A percentile compares a stretch with the other conserved stretches of the same genome.
Evolutionary conservation across 2,329 filamentous ascomycete species (phyloP).

Genomic region (Bipolaris victoriae): DNA sequence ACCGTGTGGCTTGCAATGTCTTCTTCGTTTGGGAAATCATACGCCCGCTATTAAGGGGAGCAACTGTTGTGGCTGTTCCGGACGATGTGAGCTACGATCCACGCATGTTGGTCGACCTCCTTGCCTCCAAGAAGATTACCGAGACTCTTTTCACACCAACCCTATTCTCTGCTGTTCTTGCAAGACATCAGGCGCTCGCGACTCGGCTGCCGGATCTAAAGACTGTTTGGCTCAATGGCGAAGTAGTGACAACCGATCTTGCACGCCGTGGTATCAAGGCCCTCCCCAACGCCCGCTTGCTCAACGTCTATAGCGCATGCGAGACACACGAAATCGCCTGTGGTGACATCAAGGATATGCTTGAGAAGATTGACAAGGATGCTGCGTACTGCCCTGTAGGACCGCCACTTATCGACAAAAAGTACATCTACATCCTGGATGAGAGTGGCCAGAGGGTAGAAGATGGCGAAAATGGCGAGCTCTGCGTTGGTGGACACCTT

Average conservation of each 20-base stretch:
- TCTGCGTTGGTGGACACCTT: slow-evolving; percentile 76
- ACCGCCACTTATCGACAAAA: slow-evolving; percentile 66
- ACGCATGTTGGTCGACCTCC: slow-evolving; percentile 72
- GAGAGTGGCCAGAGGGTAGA: slow-evolving; percentile 69
- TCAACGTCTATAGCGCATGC: slow-evolving; percentile 83
- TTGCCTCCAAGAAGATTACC: slow-evolving; percentile 70
- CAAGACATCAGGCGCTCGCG: slow-evolving; percentile 70
- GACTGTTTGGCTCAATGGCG: slow-evolving; percentile 80
- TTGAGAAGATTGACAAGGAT: slow-evolving; percentile 62
- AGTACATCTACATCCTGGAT: slow-evolving; percentile 74
- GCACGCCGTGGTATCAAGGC: slow-evolving; percentile 70
- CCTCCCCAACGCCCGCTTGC: slow-evolving; percentile 70
- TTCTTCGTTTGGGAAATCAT: slow-evolving; percentile 89
- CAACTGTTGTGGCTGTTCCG: slow-evolving; percentile 75
- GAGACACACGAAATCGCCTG: slow-evolving; percentile 83
- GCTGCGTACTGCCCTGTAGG: slow-evolving; percentile 76
- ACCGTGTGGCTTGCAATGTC: slow-evolving; percentile 85
- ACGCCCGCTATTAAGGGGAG: slow-evolving; percentile 75
- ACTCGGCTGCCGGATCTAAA: slow-evolving; percentile 68
- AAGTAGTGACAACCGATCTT: slow-evolving; percentile 80
- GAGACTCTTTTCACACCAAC: slow-evolving; percentile 87
- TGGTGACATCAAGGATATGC: slow-evolving; percentile 73
- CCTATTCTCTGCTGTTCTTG: slow-evolving; percentile 74
- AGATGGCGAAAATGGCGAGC: slow-evolving; percentile 69
- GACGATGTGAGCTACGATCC: slow-evolving; percentile 81